phyloP scores from a whole-genome alignment of 345 rosid genomes.

The Syzygium grande region DNA sequence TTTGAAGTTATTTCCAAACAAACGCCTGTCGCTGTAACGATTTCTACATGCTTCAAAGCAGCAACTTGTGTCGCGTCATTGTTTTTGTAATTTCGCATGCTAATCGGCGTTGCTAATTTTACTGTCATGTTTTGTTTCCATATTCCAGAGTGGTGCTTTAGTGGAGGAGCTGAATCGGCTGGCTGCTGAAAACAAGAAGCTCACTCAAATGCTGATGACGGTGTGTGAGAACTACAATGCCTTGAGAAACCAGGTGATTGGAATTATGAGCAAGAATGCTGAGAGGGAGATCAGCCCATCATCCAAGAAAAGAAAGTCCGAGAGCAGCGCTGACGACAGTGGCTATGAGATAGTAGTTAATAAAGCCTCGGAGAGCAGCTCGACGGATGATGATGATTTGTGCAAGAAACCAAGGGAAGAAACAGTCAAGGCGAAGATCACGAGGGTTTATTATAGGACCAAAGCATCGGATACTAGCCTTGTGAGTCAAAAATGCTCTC shows the following conservation, averaged over 20 bases:
- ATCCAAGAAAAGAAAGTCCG: constrained; percentile 58
- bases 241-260: constrained; percentile 44
- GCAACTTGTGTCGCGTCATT: not conserved
- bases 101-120: not conserved
- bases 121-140: not conserved
- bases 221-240: constrained; percentile 73
- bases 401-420: constrained; percentile 65
- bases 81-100: not conserved
- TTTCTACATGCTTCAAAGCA: not conserved
- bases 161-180: constrained; percentile 68
- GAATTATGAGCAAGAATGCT: constrained; percentile 34
- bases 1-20: not conserved
- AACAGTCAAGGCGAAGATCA: constrained; percentile 51
- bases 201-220: constrained; percentile 56
- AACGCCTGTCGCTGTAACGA: not conserved
- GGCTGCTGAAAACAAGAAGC: constrained; percentile 75
- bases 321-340: constrained; percentile 13
- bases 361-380: constrained; percentile 74
- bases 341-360: constrained; percentile 8
- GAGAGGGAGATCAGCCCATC: constrained; percentile 28
- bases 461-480: constrained; percentile 66
- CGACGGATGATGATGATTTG: constrained; percentile 61
- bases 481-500: constrained; percentile 21
- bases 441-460: constrained; percentile 46
- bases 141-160: constrained; percentile 28